Evolutionary conservation across 192 early-diverging fungal genomes (phyloP).

Genomic region (Coemansia sp.): DNA sequence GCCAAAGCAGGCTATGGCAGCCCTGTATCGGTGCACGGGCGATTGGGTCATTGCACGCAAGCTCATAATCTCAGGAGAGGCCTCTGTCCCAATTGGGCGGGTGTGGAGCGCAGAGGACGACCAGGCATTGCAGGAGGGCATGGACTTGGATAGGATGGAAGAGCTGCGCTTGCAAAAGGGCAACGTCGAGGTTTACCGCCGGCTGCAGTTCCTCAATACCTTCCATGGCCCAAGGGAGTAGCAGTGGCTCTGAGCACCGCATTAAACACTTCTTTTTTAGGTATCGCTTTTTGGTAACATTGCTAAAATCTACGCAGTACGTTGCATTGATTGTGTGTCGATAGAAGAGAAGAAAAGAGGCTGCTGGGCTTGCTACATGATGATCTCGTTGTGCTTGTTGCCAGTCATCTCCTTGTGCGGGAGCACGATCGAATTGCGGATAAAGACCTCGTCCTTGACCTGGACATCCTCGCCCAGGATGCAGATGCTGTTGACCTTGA

Average conservation of each 20-base stretch:
- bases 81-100: constrained; percentile 7
- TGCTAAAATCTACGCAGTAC: background rate
- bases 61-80: constrained; percentile 21
- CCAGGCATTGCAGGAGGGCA: constrained; percentile 19
- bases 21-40: constrained; percentile 45
- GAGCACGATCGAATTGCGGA: constrained; percentile 96
- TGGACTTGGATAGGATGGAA: constrained; percentile 21
- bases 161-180: constrained; percentile 41
- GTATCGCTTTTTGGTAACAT: constrained; percentile 2
- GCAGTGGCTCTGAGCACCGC: background rate
- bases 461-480: constrained; percentile 92
- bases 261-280: background rate
- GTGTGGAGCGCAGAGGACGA: constrained; percentile 43
- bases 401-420: constrained; percentile 94
- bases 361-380: constrained; percentile 67
- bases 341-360: background rate
- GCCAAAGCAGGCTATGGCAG: constrained; percentile 28
- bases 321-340: background rate
- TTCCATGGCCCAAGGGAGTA: constrained; percentile 22
- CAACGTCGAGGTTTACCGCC: constrained; percentile 49
- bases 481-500: constrained; percentile 88
- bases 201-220: constrained; percentile 51
- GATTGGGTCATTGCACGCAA: constrained; percentile 47
- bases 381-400: constrained; percentile 89
- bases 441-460: constrained; percentile 89